Base-by-base conservation (phyloP, 2,329 filamentous ascomycete genomes). In the Colletotrichum melonis region DNA sequence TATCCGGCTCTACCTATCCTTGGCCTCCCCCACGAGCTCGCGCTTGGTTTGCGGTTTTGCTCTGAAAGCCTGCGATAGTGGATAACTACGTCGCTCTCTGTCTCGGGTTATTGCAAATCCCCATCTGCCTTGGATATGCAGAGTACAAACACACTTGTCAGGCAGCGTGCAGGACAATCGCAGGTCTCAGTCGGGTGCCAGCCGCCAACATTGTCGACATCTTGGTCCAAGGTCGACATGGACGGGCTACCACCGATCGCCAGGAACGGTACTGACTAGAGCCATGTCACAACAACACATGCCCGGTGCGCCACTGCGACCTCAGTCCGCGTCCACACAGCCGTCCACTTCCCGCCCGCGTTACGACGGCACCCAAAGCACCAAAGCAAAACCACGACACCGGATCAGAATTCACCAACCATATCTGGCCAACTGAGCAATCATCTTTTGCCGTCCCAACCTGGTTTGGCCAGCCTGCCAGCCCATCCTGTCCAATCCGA, bases 41-140 rank as follows among this genome's bases (percentile, higher is more conserved):
- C 32, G 26, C 16, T 32, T 38, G 46, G 16, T 42, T n/a, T 38
- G 35, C 35, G 35, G 35, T 12, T 32, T 38, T 38, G 35, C 35
- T 38, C 35, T 38, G 35, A 32, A 38, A 38, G 35, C 35, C 52
- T 54, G 65, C 58, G 16, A 35, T n/a, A 57, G 69, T 55, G 62
- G 49, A 38, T 46, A 28, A 63, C 62, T 54, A 30, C 42, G 64
- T 58, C 58, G 19, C 56, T 52, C 56, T 57, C 54, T 72, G 58
- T 69, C 69, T 69, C 65, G 66, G 69, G 54, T 58, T 30, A 54
- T 59, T 59, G 65, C 42, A 55, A 69, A 67, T 64, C 59, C 57
- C 64, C 49, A 69, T 63, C 65, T 59, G 52, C 58, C 58, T 63
- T 58, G 65, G 64, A 19, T 12, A 42, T 28, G 11, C 63, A 38